Evolutionary conservation across 2,329 filamentous ascomycete species (phyloP).

Genomic region (Magnaporthales sp.): DNA sequence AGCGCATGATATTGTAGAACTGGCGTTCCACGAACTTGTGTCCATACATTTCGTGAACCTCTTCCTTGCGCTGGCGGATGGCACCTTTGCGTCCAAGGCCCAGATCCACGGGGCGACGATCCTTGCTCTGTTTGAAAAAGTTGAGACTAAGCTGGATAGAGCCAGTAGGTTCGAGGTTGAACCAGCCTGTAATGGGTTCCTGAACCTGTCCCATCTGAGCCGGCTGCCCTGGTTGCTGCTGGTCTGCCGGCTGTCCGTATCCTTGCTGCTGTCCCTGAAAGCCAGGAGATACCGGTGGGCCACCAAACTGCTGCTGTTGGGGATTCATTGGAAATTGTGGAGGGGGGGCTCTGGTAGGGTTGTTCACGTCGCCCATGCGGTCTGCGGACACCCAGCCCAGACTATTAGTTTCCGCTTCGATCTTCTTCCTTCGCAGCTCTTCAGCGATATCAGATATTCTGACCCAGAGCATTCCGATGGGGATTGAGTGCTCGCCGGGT

Average conservation of each 20-base stretch:
- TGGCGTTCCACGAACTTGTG: conserved; percentile 99
- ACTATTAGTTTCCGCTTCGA: conserved; percentile 89
- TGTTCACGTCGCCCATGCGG: conserved; percentile 62
- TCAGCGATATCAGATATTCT: conserved; percentile 95
- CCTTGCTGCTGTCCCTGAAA: conserved; percentile 23
- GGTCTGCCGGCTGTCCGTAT: conserved; percentile 17
- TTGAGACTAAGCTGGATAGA: conserved; percentile 86
- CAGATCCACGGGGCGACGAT: conserved; percentile 73
- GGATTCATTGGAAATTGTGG: conserved; percentile 52
- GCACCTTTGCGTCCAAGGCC: conserved; percentile 92
- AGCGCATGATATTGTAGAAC: conserved; percentile 99
- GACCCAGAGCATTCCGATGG: conserved; percentile 93
- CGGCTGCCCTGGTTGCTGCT: conserved; percentile 15
- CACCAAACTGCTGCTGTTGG: conserved; percentile 34
- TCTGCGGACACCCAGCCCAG: conserved; percentile 97
- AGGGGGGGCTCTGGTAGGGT: conserved; percentile 28
- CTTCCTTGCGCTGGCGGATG: conserved; percentile 94
- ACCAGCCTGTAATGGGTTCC: conserved; percentile 83
- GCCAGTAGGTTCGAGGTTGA: conserved; percentile 89
- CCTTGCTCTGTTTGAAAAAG: conserved; percentile 85
- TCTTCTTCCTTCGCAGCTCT: conserved; percentile 93
- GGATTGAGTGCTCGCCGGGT: conserved; percentile 78
- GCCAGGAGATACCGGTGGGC: conserved; percentile 32
- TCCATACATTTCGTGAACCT: conserved; percentile 96
- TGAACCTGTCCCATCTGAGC: conserved; percentile 35